Conservation (phyloP, 176 grass and related monocot species). For the Hsuehochloa calcarea region DNA sequence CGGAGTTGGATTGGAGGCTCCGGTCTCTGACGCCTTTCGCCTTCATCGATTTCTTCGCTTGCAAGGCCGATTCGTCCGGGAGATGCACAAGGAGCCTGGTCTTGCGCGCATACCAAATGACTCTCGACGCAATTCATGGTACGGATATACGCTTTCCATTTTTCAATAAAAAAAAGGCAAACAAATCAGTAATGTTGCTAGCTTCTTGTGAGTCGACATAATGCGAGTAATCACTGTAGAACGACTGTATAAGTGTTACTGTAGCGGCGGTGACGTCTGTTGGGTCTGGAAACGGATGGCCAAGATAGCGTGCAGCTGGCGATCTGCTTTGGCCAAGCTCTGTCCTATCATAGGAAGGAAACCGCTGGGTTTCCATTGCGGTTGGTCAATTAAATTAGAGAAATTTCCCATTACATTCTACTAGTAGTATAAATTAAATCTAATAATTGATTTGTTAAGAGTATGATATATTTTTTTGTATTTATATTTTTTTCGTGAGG, state of each 20-base stretch:
- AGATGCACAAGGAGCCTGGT: conserved; percentile 42
- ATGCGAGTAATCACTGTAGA: not conserved
- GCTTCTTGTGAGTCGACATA: not conserved
- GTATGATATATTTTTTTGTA: no score
- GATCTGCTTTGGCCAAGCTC: not conserved
- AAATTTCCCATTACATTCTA: no score
- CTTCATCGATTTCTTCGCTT: conserved; percentile 55
- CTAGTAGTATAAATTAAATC: no score
- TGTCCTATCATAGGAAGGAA: not conserved
- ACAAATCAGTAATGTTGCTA: not conserved
- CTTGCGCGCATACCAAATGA: conserved; percentile 41
- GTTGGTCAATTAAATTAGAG: not conserved
- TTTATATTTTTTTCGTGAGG: no score
- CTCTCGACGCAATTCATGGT: conserved; percentile 48
- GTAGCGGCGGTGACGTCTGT: no score
- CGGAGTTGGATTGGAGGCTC: conserved; percentile 59
- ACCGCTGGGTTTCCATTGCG: not conserved
- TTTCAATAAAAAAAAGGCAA: not conserved
- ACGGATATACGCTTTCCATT: not conserved
- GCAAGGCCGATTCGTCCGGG: conserved; percentile 43
- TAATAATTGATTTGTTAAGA: no score
- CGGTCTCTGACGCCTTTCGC: conserved; percentile 48
- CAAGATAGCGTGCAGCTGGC: no score
- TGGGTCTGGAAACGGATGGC: no score
- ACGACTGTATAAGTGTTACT: no score